Evolutionary conservation across 108 stramenopile genomes (phyloP).

Genomic region (Aurantiochytrium sp.): DNA sequence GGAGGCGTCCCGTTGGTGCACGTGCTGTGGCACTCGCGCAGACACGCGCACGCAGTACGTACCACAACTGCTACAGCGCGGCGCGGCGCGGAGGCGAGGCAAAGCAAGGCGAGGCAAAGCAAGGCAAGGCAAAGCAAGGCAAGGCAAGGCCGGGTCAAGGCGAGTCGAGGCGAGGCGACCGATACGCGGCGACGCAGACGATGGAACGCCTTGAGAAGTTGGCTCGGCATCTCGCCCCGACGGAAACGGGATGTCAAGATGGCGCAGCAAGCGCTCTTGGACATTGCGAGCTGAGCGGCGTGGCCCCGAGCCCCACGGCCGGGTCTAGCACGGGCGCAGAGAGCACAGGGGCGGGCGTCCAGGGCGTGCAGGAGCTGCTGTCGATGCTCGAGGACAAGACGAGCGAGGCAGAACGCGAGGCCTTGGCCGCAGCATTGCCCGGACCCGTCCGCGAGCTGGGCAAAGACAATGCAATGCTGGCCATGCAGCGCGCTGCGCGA

Average conservation of each 20-base stretch:
- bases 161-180: too few species aligned
- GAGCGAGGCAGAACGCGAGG: not conserved
- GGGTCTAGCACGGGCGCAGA: not conserved
- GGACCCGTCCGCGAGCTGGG: conserved; percentile 5
- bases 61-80: too few species aligned
- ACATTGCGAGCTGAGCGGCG: too few species aligned
- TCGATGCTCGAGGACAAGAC: not conserved
- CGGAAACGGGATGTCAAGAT: too few species aligned
- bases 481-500: not conserved
- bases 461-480: not conserved
- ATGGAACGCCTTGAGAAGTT: not conserved
- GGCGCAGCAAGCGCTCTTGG: too few species aligned
- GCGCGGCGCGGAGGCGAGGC: too few species aligned
- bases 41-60: too few species aligned
- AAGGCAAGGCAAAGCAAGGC: too few species aligned
- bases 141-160: too few species aligned
- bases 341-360: not conserved
- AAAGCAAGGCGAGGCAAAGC: too few species aligned
- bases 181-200: not conserved
- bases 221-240: not conserved
- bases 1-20: too few species aligned
- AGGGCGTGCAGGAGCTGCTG: not conserved
- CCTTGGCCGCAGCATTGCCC: not conserved
- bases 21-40: too few species aligned
- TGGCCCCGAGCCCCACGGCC: not conserved